Base-by-base conservation (phyloP, 805 yeast species). In the Kazachstania psychrophila region DNA sequence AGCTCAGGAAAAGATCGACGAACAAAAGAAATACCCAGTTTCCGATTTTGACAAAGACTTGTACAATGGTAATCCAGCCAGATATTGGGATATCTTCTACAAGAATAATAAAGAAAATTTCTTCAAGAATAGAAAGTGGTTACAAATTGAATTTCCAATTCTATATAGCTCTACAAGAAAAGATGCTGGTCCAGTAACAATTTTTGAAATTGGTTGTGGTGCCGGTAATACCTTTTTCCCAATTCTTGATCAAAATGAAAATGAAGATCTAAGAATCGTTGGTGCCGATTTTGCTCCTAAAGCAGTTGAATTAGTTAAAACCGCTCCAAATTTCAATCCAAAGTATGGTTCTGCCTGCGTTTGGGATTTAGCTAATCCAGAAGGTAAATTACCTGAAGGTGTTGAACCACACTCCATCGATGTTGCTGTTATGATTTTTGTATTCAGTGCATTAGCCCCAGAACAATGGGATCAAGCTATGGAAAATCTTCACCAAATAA, bases 151-250 rank as follows among this genome's bases (percentile, higher is more conserved):
- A 62, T 92, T 92, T 45, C 98, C 98, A 1, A 64, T 74, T 11
- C 61, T 92, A 24, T 89, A 81, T 53, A 79, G 78, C 42, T 81
- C 85, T 5, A 85, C 95, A 3, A 74, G 75, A 43, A 70, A 73
- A 17, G 81, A 78, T 46, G 69, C 79, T 6, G 81, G 86, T n/a
- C 73, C 79, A 4, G 69, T 70, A 16, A 75, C 79, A 3, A 79
- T 92, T 23, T 69, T 92, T 38, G 98, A 92, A 60, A 80, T 92
- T 32, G 98, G 98, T 3, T 92, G 98, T 63, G 98, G 98, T 39
- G 97, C 96, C 5, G 98, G 98, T 9, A 92, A 92, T 59, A 92
- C 98, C 0, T 73, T 92, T 66, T 92, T 81, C 58, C 98, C 98
- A 4, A 79, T 92, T 15, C 63, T 92, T 40, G 71, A 71, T 38